These are phyloP conservation scores for Penicillium verrucosum DNA, from an alignment of 2,329 filamentous ascomycete genomes.

Conservation along the genomic window DNA sequence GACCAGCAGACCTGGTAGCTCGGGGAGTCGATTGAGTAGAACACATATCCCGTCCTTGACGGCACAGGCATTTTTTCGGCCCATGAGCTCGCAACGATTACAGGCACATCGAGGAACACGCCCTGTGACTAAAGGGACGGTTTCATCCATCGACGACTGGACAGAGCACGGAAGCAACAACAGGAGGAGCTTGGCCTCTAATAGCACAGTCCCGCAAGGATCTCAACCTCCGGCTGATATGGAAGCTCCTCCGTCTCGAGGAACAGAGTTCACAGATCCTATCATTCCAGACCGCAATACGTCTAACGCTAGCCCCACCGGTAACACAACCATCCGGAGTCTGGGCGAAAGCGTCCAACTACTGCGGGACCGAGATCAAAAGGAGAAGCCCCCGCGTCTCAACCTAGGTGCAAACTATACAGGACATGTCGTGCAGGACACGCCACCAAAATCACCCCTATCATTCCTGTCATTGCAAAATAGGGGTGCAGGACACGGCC, in stretches of 20 bases:
- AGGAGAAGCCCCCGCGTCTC: constrained; percentile 41
- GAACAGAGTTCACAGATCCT: constrained; percentile 75
- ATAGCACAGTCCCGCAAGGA: constrained; percentile 45
- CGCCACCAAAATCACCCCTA: constrained; percentile 66
- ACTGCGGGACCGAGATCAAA: constrained; percentile 56
- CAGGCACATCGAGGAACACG: constrained; percentile 78
- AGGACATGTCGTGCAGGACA: constrained; percentile 52
- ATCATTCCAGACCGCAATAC: constrained; percentile 68
- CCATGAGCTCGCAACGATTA: constrained; percentile 93
- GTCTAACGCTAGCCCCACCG: constrained; percentile 70
- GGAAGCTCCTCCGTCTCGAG: constrained; percentile 68
- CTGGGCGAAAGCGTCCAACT: constrained; percentile 76
- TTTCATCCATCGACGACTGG: constrained; percentile 42
- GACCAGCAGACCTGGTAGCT: constrained; percentile 51
- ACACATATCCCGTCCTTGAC: constrained; percentile 88
- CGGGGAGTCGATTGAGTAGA: constrained; percentile 67
- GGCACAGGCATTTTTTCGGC: constrained; percentile 87
- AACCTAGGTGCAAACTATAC: constrained; percentile 62
- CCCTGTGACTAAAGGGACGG: constrained; percentile 39
- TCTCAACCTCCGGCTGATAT: constrained; percentile 40
- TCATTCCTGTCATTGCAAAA: constrained; percentile 67
- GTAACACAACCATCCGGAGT: constrained; percentile 58
- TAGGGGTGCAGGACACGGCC: constrained; percentile 49
- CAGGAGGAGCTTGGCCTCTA: constrained; percentile 59
- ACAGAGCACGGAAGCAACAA: constrained; percentile 49